Evolutionary conservation across 306 rosid species (phyloP), one percentile per base, ranked within the genome.

Genomic region (Gastrolobium bilobum): DNA sequence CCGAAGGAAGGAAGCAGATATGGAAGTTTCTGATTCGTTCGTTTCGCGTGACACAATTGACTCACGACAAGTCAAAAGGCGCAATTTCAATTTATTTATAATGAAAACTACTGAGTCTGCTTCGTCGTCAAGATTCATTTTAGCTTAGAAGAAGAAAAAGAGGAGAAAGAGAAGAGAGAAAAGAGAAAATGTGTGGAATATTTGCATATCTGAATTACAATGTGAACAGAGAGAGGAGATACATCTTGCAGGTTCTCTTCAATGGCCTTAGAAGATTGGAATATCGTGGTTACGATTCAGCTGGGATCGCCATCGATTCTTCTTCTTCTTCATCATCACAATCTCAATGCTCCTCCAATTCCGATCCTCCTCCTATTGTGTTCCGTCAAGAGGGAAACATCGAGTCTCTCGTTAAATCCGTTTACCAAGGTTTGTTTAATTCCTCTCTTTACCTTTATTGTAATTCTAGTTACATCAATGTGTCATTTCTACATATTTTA

Each of bases 261-360:
- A 95, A 95, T 82, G 99, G 98, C 2, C 83, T 93, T 4, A 80
- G 98, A 68, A 87, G 99, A 58, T 81, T 95, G 85, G 99, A 95
- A 68, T 95, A 95, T 71, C 84, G 99, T 4, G 99, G 99, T 51
- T 95, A 95, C 67, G 99, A 95, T 89, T 95, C 99, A 6, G 97
- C 99, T 3, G 99, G 99, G 38, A 87, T 95, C 73, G 91, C 94
- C 67, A 83, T 95, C 61, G 99, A 95, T 77, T 84, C 91, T 35
- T 81, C 84, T 34, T 54, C 80, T 71, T 68, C 75, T 75, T 71
- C 60, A 13, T 40, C 4, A 39, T 20, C 26, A 20, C 26, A 56
- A 74, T 75, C 54, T 79, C 44, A 74, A 30, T 54, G 56, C 87
- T 47, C 56, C 60, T n/a, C 77, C 76, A 5, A 31, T 40, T 76